Evolutionary conservation across 1,139 yeast species (phyloP), one percentile per base, ranked within the genome.

Genomic region (Geotrichum phurueaensis): DNA sequence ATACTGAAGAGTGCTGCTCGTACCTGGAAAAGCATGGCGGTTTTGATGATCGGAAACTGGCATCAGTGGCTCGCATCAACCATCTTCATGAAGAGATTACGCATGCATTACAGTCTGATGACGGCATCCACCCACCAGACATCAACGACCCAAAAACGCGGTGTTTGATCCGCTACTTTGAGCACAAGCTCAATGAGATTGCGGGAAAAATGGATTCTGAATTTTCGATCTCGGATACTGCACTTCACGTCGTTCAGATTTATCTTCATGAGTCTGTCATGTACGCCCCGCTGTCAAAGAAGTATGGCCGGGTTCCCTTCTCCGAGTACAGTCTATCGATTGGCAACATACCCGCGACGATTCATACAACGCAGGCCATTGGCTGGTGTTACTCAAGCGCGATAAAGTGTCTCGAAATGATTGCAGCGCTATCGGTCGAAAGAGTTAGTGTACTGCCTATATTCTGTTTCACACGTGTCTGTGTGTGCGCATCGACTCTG

Each of bases 401-500:
- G 5, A 56, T 64, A 18, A 61, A 60, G 23, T 62, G 67, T n/a
- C 54, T 70, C 7, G 64, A 67, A 31, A 39, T 60, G 12, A 64
- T 66, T 47, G 57, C 61, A 18, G 51, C 49, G 29, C 53, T 63
- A 25, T 54, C 57, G n/a, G 60, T 58, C 3, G 62, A 58, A 29
- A 63, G 63, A 23, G 56, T 86, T 51, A 81, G 86, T 0, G 73
- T 79, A 2, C 75, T 84, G 54, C 96, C 95, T 2, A 75, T 86
- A 61, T 79, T 84, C 63, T 83, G 83, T 65, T 81, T 82, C 58
- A 80, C 90, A 1, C 76, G 96, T 66, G 75, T 88, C 58, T 80
- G 87, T 56, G 87, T 86, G 68, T 84, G 89, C 1, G 84, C 84
- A 0, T 89, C 90, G 13, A 82, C 84, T 78, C 73, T 86, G 20